Evolutionary conservation across 2,329 filamentous ascomycete genomes (phyloP).

Genomic region (Pseudocercospora vitis): DNA sequence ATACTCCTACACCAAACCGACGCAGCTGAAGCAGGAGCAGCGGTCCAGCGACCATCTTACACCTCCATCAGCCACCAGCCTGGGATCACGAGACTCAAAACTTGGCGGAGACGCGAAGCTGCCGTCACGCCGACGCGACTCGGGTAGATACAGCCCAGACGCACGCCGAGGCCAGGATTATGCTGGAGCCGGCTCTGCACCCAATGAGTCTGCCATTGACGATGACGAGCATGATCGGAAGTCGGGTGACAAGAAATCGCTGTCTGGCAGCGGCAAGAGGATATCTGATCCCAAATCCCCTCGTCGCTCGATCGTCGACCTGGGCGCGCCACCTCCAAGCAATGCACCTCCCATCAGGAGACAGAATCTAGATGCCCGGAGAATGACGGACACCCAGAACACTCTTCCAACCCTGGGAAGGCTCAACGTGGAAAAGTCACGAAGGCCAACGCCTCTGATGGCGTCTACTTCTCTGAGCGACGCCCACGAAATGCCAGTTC

Average conservation of each 20-base stretch:
- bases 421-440: slow-evolving; percentile 28
- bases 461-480: slow-evolving; percentile 29
- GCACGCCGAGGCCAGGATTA: slow-evolving; percentile 30
- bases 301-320: slow-evolving; percentile 28
- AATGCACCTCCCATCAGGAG: slow-evolving; percentile 26
- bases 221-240: slow-evolving; percentile 28
- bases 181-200: slow-evolving; percentile 21
- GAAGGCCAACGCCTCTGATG: slow-evolving; percentile 31
- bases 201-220: slow-evolving; percentile 30
- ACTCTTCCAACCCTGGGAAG: slow-evolving; percentile 26
- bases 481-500: slow-evolving; percentile 20
- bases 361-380: slow-evolving; percentile 30
- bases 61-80: slow-evolving; percentile 34
- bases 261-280: slow-evolving; percentile 15
- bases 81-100: slow-evolving; percentile 3
- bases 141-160: slow-evolving; percentile 26
- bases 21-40: slow-evolving; percentile 35
- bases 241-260: slow-evolving; percentile 2
- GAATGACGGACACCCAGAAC: slow-evolving; percentile 33
- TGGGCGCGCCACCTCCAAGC: slow-evolving; percentile 22
- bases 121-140: slow-evolving; percentile 31
- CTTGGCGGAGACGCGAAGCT: slow-evolving; percentile 19
- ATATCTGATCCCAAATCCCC: slow-evolving; percentile 19
- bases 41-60: slow-evolving; percentile 46
- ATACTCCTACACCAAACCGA: slow-evolving; percentile 45